A percentile compares a stretch with the other conserved stretches of the same genome.
Evolutionary conservation across 768 basidiomycete genomes (phyloP).

Genomic region (Coprinopsis strossmayeri): DNA sequence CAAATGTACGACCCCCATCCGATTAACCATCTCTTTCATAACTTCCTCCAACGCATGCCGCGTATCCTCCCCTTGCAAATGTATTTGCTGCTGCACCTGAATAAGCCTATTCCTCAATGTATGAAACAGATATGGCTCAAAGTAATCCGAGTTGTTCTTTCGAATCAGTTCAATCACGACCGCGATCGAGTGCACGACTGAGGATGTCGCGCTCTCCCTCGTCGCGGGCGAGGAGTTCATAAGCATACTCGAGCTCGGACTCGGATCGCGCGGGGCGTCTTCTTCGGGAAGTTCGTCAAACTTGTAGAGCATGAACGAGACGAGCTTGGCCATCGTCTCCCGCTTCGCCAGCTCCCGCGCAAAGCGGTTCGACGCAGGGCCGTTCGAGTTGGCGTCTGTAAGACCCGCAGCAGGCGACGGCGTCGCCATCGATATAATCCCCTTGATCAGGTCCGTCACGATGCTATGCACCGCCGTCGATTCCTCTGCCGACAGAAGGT

Average conservation of each 20-base stretch:
- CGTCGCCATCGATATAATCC: slow-evolving; percentile 90
- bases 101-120: slow-evolving; percentile 88
- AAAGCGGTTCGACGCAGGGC: slow-evolving; percentile 77
- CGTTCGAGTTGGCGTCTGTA: slow-evolving; percentile 61
- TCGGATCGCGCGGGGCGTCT: no score
- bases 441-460: slow-evolving; percentile 87
- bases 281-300: slow-evolving; percentile 29
- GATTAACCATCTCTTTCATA: slow-evolving; percentile 75
- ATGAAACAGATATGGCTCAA: slow-evolving; percentile 96
- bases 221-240: no score
- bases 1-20: slow-evolving; percentile 88
- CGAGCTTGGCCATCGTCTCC: slow-evolving; percentile 63
- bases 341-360: slow-evolving; percentile 80
- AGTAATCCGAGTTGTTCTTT: slow-evolving; percentile 98
- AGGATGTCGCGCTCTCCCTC: slow-evolving; percentile 59
- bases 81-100: slow-evolving; percentile 70
- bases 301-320: slow-evolving; percentile 71
- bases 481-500: slow-evolving; percentile 73
- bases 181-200: slow-evolving; percentile 79
- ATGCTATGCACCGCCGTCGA: slow-evolving; percentile 75
- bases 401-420: slow-evolving; percentile 76
- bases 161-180: slow-evolving; percentile 92
- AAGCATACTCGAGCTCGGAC: no score
- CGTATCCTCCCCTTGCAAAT: slow-evolving; percentile 45
- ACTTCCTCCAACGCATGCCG: slow-evolving; percentile 63